These are phyloP conservation scores for Podospora australis DNA, from an alignment of 495 filamentous ascomycete species.

Conservation along the genomic window DNA sequence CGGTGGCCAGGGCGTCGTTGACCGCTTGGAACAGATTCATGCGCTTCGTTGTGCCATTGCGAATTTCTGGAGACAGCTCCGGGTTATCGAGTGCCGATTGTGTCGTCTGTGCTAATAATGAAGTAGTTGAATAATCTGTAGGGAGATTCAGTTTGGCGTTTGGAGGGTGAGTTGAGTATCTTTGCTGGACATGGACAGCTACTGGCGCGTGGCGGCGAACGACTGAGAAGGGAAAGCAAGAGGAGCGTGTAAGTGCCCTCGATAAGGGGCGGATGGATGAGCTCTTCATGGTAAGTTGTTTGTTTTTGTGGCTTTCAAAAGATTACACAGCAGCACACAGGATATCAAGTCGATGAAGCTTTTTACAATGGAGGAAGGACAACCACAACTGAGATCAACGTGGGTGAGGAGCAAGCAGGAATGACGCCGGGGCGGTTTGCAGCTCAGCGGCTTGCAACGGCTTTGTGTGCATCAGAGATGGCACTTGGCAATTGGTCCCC, in stretches of 20 bases:
- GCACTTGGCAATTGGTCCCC: no score
- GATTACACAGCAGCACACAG: neutral
- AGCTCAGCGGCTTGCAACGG: slow-evolving; percentile 30
- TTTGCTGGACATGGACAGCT: slow-evolving; percentile 3
- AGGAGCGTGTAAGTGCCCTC: slow-evolving; percentile 10
- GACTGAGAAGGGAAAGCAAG: neutral
- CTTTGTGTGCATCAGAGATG: slow-evolving; percentile 23
- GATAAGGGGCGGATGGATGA: slow-evolving; percentile 13
- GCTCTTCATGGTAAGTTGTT: slow-evolving; percentile 13
- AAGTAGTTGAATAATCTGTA: slow-evolving; percentile 78
- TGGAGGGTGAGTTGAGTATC: slow-evolving; percentile 45
- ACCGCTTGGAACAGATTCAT: slow-evolving; percentile 91
- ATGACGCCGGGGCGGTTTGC: slow-evolving; percentile 11
- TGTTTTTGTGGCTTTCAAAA: neutral
- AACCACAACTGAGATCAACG: neutral
- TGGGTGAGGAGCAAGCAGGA: neutral
- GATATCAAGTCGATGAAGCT: neutral
- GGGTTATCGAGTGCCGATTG: slow-evolving; percentile 60
- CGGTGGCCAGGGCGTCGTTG: slow-evolving; percentile 77
- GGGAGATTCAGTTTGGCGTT: slow-evolving; percentile 69
- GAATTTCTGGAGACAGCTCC: slow-evolving; percentile 57
- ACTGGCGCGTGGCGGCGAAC: neutral
- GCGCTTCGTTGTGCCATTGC: slow-evolving; percentile 64
- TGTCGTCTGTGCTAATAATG: slow-evolving; percentile 73
- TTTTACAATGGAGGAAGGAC: neutral